A percentile compares a stretch with the other conserved stretches of the same genome.
phyloP scores from a whole-genome alignment of 1,139 yeast genomes.

The Yamadazyma blattariae region DNA sequence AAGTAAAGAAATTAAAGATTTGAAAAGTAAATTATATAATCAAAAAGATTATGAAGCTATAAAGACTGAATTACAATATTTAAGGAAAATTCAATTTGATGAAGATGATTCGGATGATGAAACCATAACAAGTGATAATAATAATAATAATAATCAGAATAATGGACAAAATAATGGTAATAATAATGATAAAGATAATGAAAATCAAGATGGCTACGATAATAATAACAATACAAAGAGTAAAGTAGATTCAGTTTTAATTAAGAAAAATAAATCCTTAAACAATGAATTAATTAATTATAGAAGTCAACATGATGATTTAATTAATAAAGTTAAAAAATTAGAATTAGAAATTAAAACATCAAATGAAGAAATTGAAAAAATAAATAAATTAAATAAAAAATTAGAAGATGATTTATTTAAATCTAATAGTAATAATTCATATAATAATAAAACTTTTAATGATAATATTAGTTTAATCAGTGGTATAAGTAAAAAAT shows the following conservation, averaged over 20 bases:
- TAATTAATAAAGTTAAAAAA: conserved; percentile 29
- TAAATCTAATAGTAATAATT: conserved; percentile 44
- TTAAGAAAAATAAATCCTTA: conserved; percentile 59
- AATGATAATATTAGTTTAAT: conserved; percentile 69
- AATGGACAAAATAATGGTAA: conserved; percentile 13
- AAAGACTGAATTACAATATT: conserved; percentile 67
- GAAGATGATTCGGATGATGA: conserved; percentile 30
- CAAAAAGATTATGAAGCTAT: conserved; percentile 72
- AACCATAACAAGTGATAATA: too few relatives aligned
- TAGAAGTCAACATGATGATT: conserved; percentile 50
- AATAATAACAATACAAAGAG: conserved; percentile 13
- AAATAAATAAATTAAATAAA: conserved; percentile 43
- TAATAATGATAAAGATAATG: too few relatives aligned
- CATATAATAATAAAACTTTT: conserved; percentile 43
- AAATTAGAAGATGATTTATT: conserved; percentile 73
- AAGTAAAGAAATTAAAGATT: conserved; percentile 46
- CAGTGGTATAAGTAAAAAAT: conserved; percentile 46
- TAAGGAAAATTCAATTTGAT: conserved; percentile 76
- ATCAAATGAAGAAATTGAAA: conserved; percentile 32
- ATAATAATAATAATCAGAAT: conserved; percentile 14
- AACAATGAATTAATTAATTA: conserved; percentile 57
- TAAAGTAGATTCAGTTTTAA: conserved; percentile 46
- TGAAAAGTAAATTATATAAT: conserved; percentile 44
- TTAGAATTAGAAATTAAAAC: conserved; percentile 39
- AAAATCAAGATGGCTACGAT: too few relatives aligned